These are phyloP conservation scores for Populus simonii DNA, from an alignment of 345 rosid genomes.

Conservation along the genomic window DNA sequence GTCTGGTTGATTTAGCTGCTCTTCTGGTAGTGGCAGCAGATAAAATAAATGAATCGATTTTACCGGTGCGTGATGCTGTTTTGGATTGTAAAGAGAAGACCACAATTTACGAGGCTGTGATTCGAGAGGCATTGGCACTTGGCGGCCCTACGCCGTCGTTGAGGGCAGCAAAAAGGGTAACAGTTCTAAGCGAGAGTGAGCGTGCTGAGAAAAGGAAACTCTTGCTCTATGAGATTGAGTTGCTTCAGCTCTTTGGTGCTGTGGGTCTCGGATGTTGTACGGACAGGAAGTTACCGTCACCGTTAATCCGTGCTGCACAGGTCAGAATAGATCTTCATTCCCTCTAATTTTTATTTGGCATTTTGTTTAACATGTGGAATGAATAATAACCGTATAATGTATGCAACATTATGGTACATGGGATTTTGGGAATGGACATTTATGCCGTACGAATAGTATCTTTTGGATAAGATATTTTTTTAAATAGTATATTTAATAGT, in stretches of 20 bases:
- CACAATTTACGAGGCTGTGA: conserved; percentile 59
- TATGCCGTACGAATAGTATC: not conserved
- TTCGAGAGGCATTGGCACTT: conserved; percentile 47
- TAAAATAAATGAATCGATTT: conserved; percentile 40
- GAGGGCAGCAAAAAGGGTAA: conserved; percentile 21
- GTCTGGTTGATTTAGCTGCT: conserved; percentile 50
- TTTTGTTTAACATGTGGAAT: not conserved
- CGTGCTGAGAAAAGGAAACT: conserved; percentile 46
- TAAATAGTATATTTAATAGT: no score
- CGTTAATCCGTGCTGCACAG: conserved; percentile 55
- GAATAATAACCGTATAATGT: no score
- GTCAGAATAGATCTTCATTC: conserved; percentile 22
- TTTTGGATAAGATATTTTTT: not conserved
- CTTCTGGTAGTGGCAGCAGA: conserved; percentile 54
- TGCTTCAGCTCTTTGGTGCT: conserved; percentile 71
- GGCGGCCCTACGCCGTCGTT: conserved; percentile 25
- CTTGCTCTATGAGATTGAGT: conserved; percentile 58
- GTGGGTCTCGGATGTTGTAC: conserved; percentile 23
- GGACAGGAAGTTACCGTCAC: conserved; percentile 47
- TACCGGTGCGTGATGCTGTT: conserved; percentile 37
- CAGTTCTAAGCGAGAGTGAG: conserved; percentile 23
- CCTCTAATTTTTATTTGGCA: not conserved
- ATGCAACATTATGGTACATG: not conserved
- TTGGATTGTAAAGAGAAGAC: conserved; percentile 40
- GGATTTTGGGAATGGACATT: not conserved